Evolutionary conservation across 2,329 filamentous ascomycete species (phyloP).

Genomic region (Colletotrichum sp.): DNA sequence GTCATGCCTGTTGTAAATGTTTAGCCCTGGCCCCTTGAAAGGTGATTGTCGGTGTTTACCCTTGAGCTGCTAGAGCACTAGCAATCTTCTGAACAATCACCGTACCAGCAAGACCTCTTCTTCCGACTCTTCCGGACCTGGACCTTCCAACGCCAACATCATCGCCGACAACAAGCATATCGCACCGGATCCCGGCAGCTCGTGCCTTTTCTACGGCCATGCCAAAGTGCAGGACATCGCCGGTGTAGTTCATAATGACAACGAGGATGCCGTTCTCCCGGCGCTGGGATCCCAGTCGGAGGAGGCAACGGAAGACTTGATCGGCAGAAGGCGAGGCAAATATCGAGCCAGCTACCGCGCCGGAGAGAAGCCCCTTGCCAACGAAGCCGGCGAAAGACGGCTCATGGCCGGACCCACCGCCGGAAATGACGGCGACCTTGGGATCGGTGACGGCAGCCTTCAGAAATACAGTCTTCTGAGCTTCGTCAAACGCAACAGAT

Average conservation of each 20-base stretch:
- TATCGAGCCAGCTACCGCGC: slow-evolving; percentile 80
- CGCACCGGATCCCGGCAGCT: slow-evolving; percentile 63
- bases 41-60: neutral
- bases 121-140: slow-evolving; percentile 68
- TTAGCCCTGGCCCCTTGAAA: slow-evolving; percentile 11
- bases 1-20: neutral
- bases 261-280: slow-evolving; percentile 63
- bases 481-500: neutral
- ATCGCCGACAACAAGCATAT: slow-evolving; percentile 71
- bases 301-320: slow-evolving; percentile 64
- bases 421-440: slow-evolving; percentile 34
- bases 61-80: slow-evolving; percentile 53
- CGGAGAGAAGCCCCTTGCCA: slow-evolving; percentile 74
- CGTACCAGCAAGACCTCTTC: slow-evolving; percentile 70
- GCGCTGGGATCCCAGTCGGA: slow-evolving; percentile 67
- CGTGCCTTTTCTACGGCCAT: slow-evolving; percentile 71
- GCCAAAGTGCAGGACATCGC: slow-evolving; percentile 34
- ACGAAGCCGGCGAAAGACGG: slow-evolving; percentile 80
- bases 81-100: slow-evolving; percentile 70
- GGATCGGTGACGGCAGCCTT: neutral
- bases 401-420: slow-evolving; percentile 70
- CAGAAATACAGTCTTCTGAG: slow-evolving; percentile 30
- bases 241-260: neutral
- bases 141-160: slow-evolving; percentile 67
- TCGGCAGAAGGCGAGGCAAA: slow-evolving; percentile 78